Evolutionary conservation across 768 basidiomycete species (phyloP).

Genomic region (Rubroboletus satanas): DNA sequence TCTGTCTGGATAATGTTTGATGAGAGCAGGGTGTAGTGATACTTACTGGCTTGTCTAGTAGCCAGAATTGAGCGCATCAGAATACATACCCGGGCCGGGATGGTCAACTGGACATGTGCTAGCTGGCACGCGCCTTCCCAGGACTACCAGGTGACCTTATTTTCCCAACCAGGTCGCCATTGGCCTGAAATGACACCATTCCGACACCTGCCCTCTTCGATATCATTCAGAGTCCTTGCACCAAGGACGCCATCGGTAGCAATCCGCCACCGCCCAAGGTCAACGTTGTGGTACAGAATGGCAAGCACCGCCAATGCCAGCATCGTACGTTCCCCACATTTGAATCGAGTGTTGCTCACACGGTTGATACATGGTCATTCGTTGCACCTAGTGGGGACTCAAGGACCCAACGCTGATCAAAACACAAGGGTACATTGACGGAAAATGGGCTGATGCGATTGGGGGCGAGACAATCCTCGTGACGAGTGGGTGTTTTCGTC

Average conservation of each 20-base stretch:
- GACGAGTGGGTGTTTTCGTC: constrained; percentile 50
- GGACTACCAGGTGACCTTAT: constrained; percentile 6
- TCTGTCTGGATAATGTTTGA: background rate
- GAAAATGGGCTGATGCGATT: constrained; percentile 82
- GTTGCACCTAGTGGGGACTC: constrained; percentile 55
- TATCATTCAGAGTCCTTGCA: constrained; percentile 20
- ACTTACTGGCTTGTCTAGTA: background rate
- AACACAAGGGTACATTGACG: constrained; percentile 74
- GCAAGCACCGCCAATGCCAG: constrained; percentile 41
- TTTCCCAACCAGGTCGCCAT: background rate
- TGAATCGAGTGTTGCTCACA: background rate
- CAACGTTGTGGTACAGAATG: constrained; percentile 42
- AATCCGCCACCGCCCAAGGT: constrained; percentile 3
- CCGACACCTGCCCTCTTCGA: constrained; percentile 11
- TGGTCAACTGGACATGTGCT: background rate
- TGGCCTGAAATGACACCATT: constrained; percentile 12
- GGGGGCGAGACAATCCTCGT: constrained; percentile 71
- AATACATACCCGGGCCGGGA: background rate
- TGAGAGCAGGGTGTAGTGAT: background rate
- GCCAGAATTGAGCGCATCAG: background rate
- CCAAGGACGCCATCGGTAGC: constrained; percentile 10
- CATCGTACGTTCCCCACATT: constrained; percentile 30
- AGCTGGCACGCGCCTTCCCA: background rate
- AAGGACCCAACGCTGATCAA: constrained; percentile 75
- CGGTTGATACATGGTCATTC: background rate